These are phyloP conservation scores for Pleomassaria siparia DNA, from an alignment of 2,329 filamentous ascomycete species.

Conservation along the genomic window DNA sequence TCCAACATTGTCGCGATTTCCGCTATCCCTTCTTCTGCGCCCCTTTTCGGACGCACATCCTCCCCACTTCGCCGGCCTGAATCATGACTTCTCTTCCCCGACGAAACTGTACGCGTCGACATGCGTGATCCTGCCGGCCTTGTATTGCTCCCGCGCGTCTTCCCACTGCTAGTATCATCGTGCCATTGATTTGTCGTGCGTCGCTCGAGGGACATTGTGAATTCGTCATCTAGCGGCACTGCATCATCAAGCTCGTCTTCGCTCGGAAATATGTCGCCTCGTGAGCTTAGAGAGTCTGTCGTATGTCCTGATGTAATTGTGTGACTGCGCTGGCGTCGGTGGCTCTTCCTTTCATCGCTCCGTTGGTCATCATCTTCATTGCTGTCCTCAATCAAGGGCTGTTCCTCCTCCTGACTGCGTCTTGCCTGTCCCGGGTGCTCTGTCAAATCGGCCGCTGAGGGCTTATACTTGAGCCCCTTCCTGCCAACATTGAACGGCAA, in stretches of 20 bases:
- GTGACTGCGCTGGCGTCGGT: conserved; percentile 67
- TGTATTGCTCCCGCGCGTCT: conserved; percentile 47
- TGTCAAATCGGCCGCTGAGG: conserved; percentile 85
- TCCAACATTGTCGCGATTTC: conserved; percentile 55
- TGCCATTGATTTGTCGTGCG: conserved; percentile 59
- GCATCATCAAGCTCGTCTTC: conserved; percentile 94
- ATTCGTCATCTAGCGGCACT: conserved; percentile 88
- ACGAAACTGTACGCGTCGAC: conserved; percentile 49
- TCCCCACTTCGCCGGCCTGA: conserved; percentile 22
- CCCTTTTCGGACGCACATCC: conserved; percentile 20
- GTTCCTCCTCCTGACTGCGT: conserved; percentile 62
- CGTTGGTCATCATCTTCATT: conserved; percentile 46
- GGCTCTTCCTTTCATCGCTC: conserved; percentile 24
- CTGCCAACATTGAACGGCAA: conserved; percentile 84
- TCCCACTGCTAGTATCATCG: conserved; percentile 73
- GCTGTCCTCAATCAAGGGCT: conserved; percentile 69
- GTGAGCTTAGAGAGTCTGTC: conserved; percentile 80
- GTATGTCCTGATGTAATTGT: conserved; percentile 81
- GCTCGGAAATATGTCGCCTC: conserved; percentile 88
- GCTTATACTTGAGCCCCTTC: conserved; percentile 78
- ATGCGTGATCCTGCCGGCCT: conserved; percentile 51
- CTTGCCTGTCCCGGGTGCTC: conserved; percentile 71
- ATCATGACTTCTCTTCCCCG: conserved; percentile 44
- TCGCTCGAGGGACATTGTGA: conserved; percentile 78
- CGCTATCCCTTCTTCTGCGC: conserved; percentile 25